Percentiles rank a stretch among this genome's conserved stretches.
phyloP scores from a whole-genome alignment of 2,329 filamentous ascomycete genomes.

The Fusarium sp. region DNA sequence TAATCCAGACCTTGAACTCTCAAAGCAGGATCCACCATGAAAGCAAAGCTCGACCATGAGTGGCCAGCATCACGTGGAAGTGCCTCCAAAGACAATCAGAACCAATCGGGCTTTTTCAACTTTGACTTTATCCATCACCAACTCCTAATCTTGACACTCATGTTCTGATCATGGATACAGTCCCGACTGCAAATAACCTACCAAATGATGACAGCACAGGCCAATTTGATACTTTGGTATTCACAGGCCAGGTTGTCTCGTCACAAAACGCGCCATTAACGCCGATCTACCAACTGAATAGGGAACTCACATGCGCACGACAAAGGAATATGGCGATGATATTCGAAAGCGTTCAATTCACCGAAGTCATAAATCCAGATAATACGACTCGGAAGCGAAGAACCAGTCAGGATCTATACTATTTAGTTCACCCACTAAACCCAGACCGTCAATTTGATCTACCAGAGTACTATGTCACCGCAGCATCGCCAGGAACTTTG shows the following conservation, averaged over 20 bases:
- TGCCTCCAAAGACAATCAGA: not conserved
- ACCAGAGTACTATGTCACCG: conserved; percentile 26
- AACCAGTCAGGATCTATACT: conserved; percentile 14
- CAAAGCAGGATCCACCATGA: not conserved
- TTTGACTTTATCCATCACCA: not conserved
- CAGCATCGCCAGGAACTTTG: conserved; percentile 13
- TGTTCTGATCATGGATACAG: not conserved
- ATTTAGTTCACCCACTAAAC: conserved; percentile 17
- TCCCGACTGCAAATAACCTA: not conserved
- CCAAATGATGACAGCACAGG: rapidly evolving
- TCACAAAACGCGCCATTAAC: not conserved
- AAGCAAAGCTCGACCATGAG: not conserved
- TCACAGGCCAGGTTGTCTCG: conserved; percentile 17
- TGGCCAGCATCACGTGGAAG: conserved; percentile 7
- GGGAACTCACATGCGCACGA: not conserved
- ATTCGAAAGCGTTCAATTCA: conserved; percentile 26
- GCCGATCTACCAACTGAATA: conserved; percentile 31
- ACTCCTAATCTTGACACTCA: not conserved
- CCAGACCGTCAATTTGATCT: not conserved
- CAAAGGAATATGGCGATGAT: conserved; percentile 19
- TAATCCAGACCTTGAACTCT: not conserved
- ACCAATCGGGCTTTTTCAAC: not conserved
- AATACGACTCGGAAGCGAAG: not conserved
- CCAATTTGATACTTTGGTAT: conserved; percentile 1
- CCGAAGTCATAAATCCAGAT: not conserved